Conservation (phyloP, 2,329 filamentous ascomycete genomes). For the Coniochaeta pulveracea region DNA sequence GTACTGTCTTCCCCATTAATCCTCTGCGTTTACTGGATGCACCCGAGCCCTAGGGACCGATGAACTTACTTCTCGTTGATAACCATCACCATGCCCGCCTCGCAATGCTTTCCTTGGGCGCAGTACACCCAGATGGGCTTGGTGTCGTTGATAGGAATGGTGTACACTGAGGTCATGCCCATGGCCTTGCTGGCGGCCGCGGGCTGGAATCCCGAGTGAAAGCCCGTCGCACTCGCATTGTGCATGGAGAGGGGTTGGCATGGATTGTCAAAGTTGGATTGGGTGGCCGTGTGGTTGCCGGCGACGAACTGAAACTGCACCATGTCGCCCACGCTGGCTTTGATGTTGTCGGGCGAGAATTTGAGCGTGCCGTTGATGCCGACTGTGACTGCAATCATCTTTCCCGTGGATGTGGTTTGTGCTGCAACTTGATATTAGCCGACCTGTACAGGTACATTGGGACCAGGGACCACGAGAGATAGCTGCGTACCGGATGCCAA, state of each 20-base stretch:
- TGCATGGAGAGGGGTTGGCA: constrained; percentile 50
- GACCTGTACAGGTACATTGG: too few relatives aligned
- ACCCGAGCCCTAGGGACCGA: too few relatives aligned
- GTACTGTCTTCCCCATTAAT: constrained; percentile 22
- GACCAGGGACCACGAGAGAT: neutral
- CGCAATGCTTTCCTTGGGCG: constrained; percentile 62
- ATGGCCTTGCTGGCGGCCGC: constrained; percentile 38
- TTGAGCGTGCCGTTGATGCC: constrained; percentile 40
- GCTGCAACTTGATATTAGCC: too few relatives aligned
- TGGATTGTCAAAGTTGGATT: constrained; percentile 63
- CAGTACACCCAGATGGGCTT: constrained; percentile 74
- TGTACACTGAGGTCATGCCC: constrained; percentile 54
- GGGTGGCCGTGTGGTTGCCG: constrained; percentile 69
- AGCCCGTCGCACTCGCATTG: constrained; percentile 40
- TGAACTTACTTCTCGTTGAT: constrained; percentile 61
- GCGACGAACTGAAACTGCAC: constrained; percentile 57
- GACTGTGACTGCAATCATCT: constrained; percentile 49
- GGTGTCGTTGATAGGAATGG: constrained; percentile 55
- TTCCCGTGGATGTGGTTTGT: constrained; percentile 12
- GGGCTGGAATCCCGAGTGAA: constrained; percentile 60
- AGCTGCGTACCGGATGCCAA: constrained; percentile 32
- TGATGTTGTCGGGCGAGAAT: constrained; percentile 57
- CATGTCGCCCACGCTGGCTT: constrained; percentile 49
- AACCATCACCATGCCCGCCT: constrained; percentile 64
- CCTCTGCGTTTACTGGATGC: neutral